Evolutionary conservation across 75 land plant genomes (phyloP).

Genomic region (Pseudotsuga menziesii): DNA sequence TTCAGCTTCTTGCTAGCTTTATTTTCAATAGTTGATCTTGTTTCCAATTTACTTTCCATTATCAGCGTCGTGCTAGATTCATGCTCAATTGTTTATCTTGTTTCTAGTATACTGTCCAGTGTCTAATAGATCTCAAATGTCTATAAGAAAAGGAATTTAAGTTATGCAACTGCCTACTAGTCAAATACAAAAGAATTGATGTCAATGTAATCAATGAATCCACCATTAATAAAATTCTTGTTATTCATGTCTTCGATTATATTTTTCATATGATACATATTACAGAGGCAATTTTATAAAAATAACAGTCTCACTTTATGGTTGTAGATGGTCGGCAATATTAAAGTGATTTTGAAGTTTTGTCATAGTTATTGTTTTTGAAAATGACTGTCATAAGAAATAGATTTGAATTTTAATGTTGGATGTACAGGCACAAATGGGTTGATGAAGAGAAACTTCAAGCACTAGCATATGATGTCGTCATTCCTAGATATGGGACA

Average conservation of each 20-base stretch:
- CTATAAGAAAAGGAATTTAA: too few relatives aligned
- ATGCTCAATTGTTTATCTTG: constrained; percentile 75
- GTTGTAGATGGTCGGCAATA: neutral
- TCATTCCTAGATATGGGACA: constrained; percentile 94
- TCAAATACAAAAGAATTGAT: too few relatives aligned
- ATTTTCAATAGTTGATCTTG: constrained; percentile 75
- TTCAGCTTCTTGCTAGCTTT: constrained; percentile 96
- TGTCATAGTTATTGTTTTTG: neutral
- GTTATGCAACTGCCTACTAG: too few relatives aligned
- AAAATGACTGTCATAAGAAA: neutral
- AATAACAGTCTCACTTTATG: too few relatives aligned
- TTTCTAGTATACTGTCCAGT: too few relatives aligned
- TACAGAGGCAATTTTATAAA: too few relatives aligned
- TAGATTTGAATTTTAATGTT: neutral
- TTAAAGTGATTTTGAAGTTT: neutral
- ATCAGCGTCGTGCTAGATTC: constrained; percentile 95
- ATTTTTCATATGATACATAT: too few relatives aligned
- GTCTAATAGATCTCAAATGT: too few relatives aligned
- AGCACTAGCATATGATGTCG: constrained; percentile 95
- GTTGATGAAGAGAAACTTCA: constrained; percentile 76
- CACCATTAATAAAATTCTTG: too few relatives aligned
- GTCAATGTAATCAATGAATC: too few relatives aligned
- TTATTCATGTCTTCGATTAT: too few relatives aligned
- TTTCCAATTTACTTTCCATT: too few relatives aligned
- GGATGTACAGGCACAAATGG: constrained; percentile 70